Evolutionary conservation across 1,139 yeast genomes (phyloP), one percentile per base, ranked within the genome.

Genomic region (Geotrichum restrictum): DNA sequence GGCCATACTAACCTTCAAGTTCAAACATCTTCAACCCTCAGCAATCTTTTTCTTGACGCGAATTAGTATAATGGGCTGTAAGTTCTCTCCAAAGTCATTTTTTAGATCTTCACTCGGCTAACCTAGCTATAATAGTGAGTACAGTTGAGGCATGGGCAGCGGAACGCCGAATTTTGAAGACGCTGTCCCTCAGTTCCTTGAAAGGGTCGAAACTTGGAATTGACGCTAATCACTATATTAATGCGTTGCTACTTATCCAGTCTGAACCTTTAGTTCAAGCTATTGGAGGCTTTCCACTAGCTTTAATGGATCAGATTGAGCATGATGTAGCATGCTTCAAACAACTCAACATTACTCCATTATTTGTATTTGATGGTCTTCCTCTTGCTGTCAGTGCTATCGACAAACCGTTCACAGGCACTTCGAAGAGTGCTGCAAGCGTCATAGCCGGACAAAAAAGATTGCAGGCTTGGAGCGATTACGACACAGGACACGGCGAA

Each of bases 241-340:
- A 37, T 13, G 34, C 45, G 8, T 19, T 51, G 11, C 88, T 88
- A 62, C 70, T 86, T 46, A 74, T 84, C 37, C 71, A 88, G 54
- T 74, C 85, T 45, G 95, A 88, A 61, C 86, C 86, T 51, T 79
- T 79, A 58, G 71, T 83, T 48, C 86, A 85, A 48, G 95, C 95
- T 3, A 78, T 86, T 58, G 96, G 96, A 7, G 96, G 96, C 0
- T 78, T 85, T 53, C 96, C 96, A 1, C 69, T 79, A 41, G 79
- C 88, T 1, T 70, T 89, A 57, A 75, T 74, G 56, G 75, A 74
- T 57, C 55, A 57, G 2, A 72, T 88, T 47, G 81, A 81, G 47
- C 71, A 82, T 1, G 94, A 88, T 64, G 72, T 88, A 54, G 75
- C 76, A 52, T 76, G 78, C 3, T 81, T 89, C 63, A 72, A 75